Evolutionary conservation across 192 early-diverging fungal species (phyloP).

Genomic region (Podila minutissima): DNA sequence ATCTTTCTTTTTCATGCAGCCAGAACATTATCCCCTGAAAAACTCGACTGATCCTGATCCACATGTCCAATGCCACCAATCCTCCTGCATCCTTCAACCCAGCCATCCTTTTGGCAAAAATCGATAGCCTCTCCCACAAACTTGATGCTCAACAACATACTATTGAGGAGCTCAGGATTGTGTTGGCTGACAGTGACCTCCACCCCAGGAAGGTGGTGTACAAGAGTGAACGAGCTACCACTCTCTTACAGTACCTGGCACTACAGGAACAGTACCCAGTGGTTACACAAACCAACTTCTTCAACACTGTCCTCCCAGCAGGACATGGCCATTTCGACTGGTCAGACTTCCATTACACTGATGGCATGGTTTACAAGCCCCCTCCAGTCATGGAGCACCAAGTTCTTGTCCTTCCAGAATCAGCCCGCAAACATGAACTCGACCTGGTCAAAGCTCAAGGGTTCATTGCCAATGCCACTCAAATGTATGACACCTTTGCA

Average conservation of each 20-base stretch:
- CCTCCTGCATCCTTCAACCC: too few relatives aligned
- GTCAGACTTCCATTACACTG: slow-evolving; percentile 6
- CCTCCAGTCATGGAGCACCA: background rate
- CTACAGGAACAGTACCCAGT: slow-evolving; percentile 1
- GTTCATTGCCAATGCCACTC: background rate
- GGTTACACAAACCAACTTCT: background rate
- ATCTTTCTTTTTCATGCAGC: too few relatives aligned
- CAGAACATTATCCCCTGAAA: too few relatives aligned
- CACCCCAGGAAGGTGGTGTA: too few relatives aligned
- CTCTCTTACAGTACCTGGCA: background rate
- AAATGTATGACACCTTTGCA: slow-evolving; percentile 1
- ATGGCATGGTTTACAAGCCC: slow-evolving; percentile 6
- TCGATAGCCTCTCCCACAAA: too few relatives aligned
- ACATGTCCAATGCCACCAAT: too few relatives aligned
- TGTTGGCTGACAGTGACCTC: too few relatives aligned
- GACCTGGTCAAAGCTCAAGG: background rate
- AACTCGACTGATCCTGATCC: too few relatives aligned
- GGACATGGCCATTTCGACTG: background rate
- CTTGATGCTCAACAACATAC: too few relatives aligned
- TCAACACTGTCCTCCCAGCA: background rate
- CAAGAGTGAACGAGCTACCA: too few relatives aligned
- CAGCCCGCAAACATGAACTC: background rate
- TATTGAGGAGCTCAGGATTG: too few relatives aligned
- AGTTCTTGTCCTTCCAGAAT: background rate
- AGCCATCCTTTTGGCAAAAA: too few relatives aligned